Conservation (phyloP, 768 basidiomycete species). For the Tulasnella sp. region DNA sequence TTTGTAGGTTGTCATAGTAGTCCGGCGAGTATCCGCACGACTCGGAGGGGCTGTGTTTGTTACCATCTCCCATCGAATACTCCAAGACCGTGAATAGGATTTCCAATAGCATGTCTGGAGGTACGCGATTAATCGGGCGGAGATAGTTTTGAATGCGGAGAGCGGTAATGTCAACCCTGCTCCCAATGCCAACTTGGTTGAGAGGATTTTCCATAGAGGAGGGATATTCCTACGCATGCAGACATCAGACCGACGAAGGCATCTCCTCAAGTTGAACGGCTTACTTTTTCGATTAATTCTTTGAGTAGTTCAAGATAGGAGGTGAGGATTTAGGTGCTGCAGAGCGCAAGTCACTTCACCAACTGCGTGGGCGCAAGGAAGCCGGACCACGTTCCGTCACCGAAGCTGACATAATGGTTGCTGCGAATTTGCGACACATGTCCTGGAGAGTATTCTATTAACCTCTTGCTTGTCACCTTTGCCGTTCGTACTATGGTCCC, state of each 20-base stretch:
- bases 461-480: not conserved
- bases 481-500: not conserved
- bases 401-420: not conserved
- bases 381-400: not conserved
- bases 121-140: not conserved
- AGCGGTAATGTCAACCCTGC: not conserved
- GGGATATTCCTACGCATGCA: no score
- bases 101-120: not conserved
- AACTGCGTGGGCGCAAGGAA: not conserved
- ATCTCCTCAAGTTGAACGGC: no score
- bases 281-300: not conserved
- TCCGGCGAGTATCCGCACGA: not conserved
- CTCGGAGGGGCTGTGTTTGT: not conserved
- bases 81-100: not conserved
- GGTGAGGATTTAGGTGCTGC: not conserved
- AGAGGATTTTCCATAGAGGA: no score
- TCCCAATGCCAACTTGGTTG: no score
- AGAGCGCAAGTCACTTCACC: not conserved
- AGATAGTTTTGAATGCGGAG: not conserved
- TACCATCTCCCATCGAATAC: not conserved
- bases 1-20: not conserved
- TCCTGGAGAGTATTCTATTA: not conserved
- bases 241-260: no score
- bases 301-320: not conserved
- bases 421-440: not conserved